Evolutionary conservation across 495 filamentous ascomycete species (phyloP), one percentile per base, ranked within the genome.

Genomic region (Trichocladium uniseriatum): DNA sequence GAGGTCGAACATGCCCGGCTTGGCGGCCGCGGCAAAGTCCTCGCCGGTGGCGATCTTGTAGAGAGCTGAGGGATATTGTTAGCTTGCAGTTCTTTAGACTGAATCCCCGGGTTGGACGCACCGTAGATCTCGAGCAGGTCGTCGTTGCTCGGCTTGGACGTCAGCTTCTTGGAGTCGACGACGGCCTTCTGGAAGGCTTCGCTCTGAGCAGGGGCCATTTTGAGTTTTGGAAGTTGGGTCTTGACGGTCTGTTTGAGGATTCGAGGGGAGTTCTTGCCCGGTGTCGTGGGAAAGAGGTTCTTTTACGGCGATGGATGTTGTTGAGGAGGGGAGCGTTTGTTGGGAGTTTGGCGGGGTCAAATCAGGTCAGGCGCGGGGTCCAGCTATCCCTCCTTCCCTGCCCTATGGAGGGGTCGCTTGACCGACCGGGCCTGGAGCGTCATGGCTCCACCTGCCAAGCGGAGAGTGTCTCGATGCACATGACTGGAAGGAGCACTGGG

Each of bases 101-200:
- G 2, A 24, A 9, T 15, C 22, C 38, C 2, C 28, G 9, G 22
- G 18, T 16, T 15, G 27, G 14, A 54, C 59, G 51, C 47, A 74
- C 72, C 69, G 43, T 74, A 76, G 54, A 74, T 64, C 48, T 69
- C 72, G 54, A 81, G 73, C 18, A 81, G 67, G 20, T 80, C 74
- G 13, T 76, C 67, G 65, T 79, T 77, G 54, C 45, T 62, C 10
- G 78, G 80, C 70, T 78, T 80, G 49, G 68, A 65, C 45, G 74
- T 78, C 46, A 86, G 72, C 71, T 84, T 80, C 63, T 76, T 75
- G 67, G 68, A 75, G 54, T 86, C 79, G 61, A 72, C 72, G 55
- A 82, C 77, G 45, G 85, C 78, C 56, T 71, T 74, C 57, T 76
- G 58, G 69, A 82, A 82, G 36, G 70, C 76, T 41, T 69, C 62